Evolutionary conservation across 306 rosid genomes (phyloP).

Genomic region (Bauhinia variegata): DNA sequence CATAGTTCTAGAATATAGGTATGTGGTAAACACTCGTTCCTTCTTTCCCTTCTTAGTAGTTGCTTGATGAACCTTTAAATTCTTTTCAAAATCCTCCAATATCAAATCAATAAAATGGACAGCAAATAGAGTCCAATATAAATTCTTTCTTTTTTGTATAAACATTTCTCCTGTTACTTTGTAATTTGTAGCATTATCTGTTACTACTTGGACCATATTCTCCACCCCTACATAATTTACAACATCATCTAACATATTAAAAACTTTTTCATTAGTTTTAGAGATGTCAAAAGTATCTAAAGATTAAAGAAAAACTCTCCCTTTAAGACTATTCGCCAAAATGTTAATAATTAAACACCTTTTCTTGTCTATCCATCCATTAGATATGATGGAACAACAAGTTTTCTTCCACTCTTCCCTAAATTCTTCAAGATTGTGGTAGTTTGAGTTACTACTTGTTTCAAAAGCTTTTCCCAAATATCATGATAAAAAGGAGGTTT

Average conservation of each 20-base stretch:
- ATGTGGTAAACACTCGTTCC: neutral
- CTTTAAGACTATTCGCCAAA: too few species aligned
- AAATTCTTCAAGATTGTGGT: neutral
- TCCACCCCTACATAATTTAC: too few species aligned
- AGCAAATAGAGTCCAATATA: conserved; percentile 22
- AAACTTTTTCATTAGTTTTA: too few species aligned
- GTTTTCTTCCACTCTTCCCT: neutral
- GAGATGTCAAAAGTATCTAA: too few species aligned
- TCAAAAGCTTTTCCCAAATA: too few species aligned
- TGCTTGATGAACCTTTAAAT: neutral
- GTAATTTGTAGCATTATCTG: neutral
- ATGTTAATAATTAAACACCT: neutral
- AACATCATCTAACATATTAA: too few species aligned
- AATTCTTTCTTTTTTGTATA: neutral
- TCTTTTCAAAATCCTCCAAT: neutral
- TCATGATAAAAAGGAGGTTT: too few species aligned
- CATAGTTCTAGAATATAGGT: neutral
- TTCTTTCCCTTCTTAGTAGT: neutral
- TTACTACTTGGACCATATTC: too few species aligned
- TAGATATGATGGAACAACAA: neutral
- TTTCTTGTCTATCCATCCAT: neutral
- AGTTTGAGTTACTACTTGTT: too few species aligned
- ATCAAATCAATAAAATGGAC: conserved; percentile 14
- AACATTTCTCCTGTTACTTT: neutral
- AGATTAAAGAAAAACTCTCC: too few species aligned